A percentile compares a stretch with the other conserved stretches of the same genome.
Conservation (phyloP, 1,284 basidiomycete genomes). For the Malassezia nana region DNA sequence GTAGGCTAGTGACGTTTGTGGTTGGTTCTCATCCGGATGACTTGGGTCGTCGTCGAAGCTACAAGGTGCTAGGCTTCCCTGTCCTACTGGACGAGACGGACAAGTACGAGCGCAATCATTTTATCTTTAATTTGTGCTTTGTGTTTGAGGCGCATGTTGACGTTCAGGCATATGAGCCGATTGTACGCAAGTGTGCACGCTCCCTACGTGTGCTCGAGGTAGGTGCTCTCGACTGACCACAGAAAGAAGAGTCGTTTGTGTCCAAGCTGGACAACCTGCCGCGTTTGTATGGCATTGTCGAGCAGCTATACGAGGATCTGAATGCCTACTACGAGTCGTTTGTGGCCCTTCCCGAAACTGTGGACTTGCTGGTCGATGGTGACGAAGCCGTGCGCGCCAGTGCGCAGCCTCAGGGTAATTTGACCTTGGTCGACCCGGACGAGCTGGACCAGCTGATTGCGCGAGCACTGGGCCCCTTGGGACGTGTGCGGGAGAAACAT, state of each 20-base stretch:
- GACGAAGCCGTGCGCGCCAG: neutral
- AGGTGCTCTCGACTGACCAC: slow-evolving; percentile 35
- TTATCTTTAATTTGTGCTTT: slow-evolving; percentile 82
- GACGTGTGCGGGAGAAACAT: neutral
- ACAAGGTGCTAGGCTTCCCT: slow-evolving; percentile 42
- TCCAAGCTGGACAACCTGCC: slow-evolving; percentile 63
- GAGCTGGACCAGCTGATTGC: slow-evolving; percentile 12
- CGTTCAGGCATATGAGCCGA: slow-evolving; percentile 84
- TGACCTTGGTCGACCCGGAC: slow-evolving; percentile 16
- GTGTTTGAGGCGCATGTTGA: slow-evolving; percentile 82
- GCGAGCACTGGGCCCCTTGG: slow-evolving; percentile 6
- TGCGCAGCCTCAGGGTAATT: slow-evolving; percentile 22
- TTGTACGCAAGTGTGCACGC: slow-evolving; percentile 85
- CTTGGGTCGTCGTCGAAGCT: slow-evolving; percentile 16
- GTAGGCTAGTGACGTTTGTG: slow-evolving; percentile 63
- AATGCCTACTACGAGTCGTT: slow-evolving; percentile 64
- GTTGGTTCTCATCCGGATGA: slow-evolving; percentile 2
- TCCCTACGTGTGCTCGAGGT: slow-evolving; percentile 81
- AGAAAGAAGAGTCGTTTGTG: slow-evolving; percentile 83
- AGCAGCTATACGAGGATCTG: slow-evolving; percentile 91
- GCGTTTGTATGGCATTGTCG: slow-evolving; percentile 73
- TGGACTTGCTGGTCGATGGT: neutral
- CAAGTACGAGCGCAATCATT: slow-evolving; percentile 52
- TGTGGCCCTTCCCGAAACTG: slow-evolving; percentile 40
- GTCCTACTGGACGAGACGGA: slow-evolving; percentile 30